Conservation (phyloP, 805 yeast species). For the Saccharomycopsis schoenii region DNA sequence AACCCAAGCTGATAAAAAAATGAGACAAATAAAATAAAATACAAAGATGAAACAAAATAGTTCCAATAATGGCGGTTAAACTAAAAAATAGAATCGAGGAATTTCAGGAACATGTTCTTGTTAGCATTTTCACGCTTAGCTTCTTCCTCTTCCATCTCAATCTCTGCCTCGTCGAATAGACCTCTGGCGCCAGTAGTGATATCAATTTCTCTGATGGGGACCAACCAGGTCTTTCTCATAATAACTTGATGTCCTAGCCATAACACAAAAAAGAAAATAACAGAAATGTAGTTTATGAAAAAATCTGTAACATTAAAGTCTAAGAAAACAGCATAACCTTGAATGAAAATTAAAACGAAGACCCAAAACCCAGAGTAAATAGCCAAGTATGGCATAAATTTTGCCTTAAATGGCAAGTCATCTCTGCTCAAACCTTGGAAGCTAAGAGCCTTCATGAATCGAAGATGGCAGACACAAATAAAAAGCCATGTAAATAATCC, state of each 20-base stretch:
- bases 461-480: constrained; percentile 47
- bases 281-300: constrained; percentile 65
- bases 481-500: constrained; percentile 62
- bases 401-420: constrained; percentile 58
- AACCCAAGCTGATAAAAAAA: background rate
- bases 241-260: constrained; percentile 47
- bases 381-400: constrained; percentile 53
- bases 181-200: constrained; percentile 59
- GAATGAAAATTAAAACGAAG: constrained; percentile 50
- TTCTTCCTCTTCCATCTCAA: constrained; percentile 10
- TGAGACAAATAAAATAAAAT: background rate
- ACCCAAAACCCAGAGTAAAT: constrained; percentile 48
- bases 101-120: background rate
- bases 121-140: background rate
- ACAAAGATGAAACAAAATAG: background rate
- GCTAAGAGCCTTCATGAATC: constrained; percentile 53
- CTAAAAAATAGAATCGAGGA: constrained; percentile 5
- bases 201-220: constrained; percentile 52
- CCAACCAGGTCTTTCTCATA: constrained; percentile 37
- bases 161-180: constrained; percentile 32
- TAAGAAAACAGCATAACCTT: constrained; percentile 59
- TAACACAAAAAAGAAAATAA: constrained; percentile 44
- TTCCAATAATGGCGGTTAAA: background rate
- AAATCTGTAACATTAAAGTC: constrained; percentile 43
- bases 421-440: constrained; percentile 53